These are phyloP conservation scores for Salinomyces thailandicus DNA, from an alignment of 2,329 filamentous ascomycete genomes.

Conservation along the genomic window DNA sequence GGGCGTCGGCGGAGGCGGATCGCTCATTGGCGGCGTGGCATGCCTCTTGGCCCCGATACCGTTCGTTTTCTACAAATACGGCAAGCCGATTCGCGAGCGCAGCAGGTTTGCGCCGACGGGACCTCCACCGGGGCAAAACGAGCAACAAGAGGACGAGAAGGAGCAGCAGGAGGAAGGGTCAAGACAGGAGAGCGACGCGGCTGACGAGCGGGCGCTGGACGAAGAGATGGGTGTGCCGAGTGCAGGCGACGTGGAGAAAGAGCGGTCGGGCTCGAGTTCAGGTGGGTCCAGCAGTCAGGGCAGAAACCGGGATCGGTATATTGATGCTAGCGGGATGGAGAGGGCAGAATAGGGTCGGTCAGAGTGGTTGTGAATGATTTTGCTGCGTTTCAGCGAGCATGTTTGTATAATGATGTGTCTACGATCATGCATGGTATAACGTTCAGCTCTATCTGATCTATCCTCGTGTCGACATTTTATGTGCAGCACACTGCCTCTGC, in stretches of 20 bases:
- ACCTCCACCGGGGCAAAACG: constrained; percentile 1
- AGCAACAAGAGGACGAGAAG: constrained; percentile 6
- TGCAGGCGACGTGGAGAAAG: constrained; percentile 9
- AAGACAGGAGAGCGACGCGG: constrained; percentile 3
- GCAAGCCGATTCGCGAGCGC: constrained; percentile 15
- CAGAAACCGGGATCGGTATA: constrained; percentile 10
- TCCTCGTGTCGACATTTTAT: no score
- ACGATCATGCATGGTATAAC: no score
- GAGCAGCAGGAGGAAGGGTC: constrained; percentile 3
- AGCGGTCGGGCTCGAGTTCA: constrained; percentile 1
- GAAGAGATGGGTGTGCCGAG: constrained; percentile 15
- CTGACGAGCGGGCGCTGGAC: constrained; percentile 12
- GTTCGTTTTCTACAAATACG: constrained; percentile 25
- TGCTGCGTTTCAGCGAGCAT: no score
- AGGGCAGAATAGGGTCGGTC: no score
- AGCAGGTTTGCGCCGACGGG: constrained; percentile 20
- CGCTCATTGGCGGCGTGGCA: constrained; percentile 37
- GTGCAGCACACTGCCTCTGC: no score
- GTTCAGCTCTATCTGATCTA: no score
- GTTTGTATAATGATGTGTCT: no score
- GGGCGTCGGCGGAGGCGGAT: constrained; percentile 23
- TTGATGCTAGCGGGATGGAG: constrained; percentile 16
- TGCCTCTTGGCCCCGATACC: constrained; percentile 25
- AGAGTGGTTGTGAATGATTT: no score
- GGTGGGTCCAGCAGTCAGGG: neutral